Percentiles rank a stretch among this genome's conserved stretches.
Conservation (phyloP, 2,329 filamentous ascomycete species). For the Pseudocercospora fuligena region DNA sequence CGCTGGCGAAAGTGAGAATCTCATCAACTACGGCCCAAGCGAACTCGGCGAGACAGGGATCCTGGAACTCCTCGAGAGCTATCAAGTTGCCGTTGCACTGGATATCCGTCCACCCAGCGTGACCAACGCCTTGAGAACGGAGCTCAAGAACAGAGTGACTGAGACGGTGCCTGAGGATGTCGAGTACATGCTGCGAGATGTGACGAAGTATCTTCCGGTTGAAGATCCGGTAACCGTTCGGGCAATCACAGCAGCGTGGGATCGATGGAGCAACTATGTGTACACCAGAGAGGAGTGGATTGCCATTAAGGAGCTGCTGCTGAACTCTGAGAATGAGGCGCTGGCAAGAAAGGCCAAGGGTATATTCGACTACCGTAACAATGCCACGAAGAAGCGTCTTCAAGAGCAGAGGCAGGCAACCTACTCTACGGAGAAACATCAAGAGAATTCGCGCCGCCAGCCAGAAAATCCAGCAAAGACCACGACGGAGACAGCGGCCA, state of each 20-base stretch:
- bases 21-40: conserved; percentile 8
- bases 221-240: conserved; percentile 4
- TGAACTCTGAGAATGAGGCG: conserved; percentile 1
- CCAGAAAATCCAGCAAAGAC: neutral
- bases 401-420: neutral
- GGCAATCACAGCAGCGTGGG: conserved; percentile 7
- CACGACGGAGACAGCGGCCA: neutral
- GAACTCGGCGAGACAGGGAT: neutral
- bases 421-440: neutral
- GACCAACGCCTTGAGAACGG: neutral
- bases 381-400: neutral
- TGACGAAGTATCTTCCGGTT: conserved; percentile 3
- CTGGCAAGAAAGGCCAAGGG: conserved; percentile 13
- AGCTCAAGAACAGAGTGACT: conserved; percentile 3
- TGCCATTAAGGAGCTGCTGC: conserved; percentile 1
- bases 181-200: neutral
- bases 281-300: conserved; percentile 1
- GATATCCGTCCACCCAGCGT: neutral
- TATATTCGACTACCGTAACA: conserved; percentile 2
- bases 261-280: conserved; percentile 1
- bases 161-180: neutral
- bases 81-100: conserved; percentile 5
- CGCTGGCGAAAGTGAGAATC: neutral
- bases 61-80: conserved; percentile 12
- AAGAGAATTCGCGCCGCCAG: neutral